Evolutionary conservation across 768 basidiomycete species (phyloP), one percentile per base, ranked within the genome.

Genomic region (Trametes maxima): DNA sequence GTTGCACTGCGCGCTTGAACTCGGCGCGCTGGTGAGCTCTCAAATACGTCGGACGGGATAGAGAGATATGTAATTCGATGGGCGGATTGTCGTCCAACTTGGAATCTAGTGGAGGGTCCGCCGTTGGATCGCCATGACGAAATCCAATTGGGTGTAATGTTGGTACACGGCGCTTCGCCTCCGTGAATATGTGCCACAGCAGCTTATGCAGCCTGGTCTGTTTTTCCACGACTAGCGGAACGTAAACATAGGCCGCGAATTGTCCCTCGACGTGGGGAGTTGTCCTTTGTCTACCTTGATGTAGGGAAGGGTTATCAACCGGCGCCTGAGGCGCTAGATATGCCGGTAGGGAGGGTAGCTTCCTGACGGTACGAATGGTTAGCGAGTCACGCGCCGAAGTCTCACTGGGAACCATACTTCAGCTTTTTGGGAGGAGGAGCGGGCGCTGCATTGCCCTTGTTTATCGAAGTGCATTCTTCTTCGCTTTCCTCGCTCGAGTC

Each of bases 221-320:
- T 40, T 70, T 76, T 49, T 76, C 73, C 28, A 89, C 65, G 54
- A 70, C 65, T 69, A 95, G 68, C 0, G 87, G 83, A 12, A 93
- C 77, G 70, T 89, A 95, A 54, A 95, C 80, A 75, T 95, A 85
- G 4, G 89, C 79, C 0, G 87, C 86, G 70, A 85, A 95, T 69
- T 95, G 94, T 0, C 95, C 95, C 13, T 93, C 89, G 4, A 94
- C 85, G 69, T 93, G 92, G 2, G 93, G 92, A 0, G 78, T 79
- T 0, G 85, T 79, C 33, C 95, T 85, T 48, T 78, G 78, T 33
- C 95, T 84, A 14, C 95, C 95, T 77, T 95, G 94, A 71, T 97
- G 95, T 16, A 85, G 75, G 3, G 86, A 75, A 2, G 94, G 94
- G 67, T 92, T 77, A 70, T 95, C 92, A 5, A 82, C 70, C 0